Evolutionary conservation across 1,139 yeast genomes (phyloP), one percentile per base, ranked within the genome.

Genomic region (Candida sojae): DNA sequence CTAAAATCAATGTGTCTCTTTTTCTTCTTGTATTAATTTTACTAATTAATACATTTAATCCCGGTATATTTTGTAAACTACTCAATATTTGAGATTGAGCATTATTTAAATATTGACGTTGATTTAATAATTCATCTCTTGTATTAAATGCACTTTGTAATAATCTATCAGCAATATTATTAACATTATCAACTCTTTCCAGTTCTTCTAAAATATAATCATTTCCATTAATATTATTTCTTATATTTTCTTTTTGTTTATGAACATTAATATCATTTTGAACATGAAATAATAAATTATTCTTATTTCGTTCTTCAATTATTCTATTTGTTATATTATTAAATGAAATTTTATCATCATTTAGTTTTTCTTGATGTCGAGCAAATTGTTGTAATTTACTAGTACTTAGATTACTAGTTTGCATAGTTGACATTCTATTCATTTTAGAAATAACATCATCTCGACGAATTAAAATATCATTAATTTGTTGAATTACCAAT

Each of bases 21-120:
- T 86, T 88, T 66, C 93, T 85, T 59, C 98, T 77, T 2, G 96
- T 86, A 64, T 91, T 91, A 56, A 93, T 92, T 64, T 86, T 87
- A 13, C 86, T 74, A 38, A 93, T 82, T 50, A 95, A 67, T 11
- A 83, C 82, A 61, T 86, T 88, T 42, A 93, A 71, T 1, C 97
- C 98, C 0, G 99, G 99, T 39, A 93, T 79, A 43, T 79, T 66
- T 57, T 80, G 83, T 42, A 91, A 69, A 0, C 88, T 75, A 40
- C 79, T 79, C 53, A 83, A 72, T 53, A 92, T 72, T 50, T 82
- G 75, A 53, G 81, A 76, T 53, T 86, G 90, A 11, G 96, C 88
- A 53, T 75, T 81, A 45, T 77, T 74, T 46, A 93, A 71, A 11
- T 80, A 67, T 40, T 78, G 79, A 49, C 96, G 75, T 68, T 93